Percentiles rank a stretch among this genome's conserved stretches.
Evolutionary conservation across 352 stramenopile genomes (phyloP).

Genomic region (Phytopythium helicoides): DNA sequence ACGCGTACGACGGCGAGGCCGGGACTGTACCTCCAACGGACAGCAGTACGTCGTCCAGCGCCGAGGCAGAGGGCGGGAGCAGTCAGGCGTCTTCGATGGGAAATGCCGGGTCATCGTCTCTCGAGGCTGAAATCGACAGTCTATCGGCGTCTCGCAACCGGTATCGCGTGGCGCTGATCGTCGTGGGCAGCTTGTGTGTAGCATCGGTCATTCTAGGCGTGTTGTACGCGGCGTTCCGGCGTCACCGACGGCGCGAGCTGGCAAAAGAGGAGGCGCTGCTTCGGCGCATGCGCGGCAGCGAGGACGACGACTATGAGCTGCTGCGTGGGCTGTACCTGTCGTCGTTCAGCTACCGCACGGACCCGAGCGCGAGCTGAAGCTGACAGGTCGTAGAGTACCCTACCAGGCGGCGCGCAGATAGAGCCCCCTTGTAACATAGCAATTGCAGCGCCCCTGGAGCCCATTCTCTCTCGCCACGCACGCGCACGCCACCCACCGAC

Average conservation of each 20-base stretch:
- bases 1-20: slow-evolving; percentile 44
- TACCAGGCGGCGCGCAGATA: background rate
- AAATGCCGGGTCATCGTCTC: slow-evolving; percentile 15
- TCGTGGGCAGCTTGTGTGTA: slow-evolving; percentile 15
- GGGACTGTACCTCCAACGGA: too few species aligned
- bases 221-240: slow-evolving; percentile 9
- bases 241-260: slow-evolving; percentile 20
- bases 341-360: slow-evolving; percentile 24
- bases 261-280: slow-evolving; percentile 30
- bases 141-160: slow-evolving; percentile 18
- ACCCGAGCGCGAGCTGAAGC: slow-evolving; percentile 3
- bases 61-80: slow-evolving; percentile 9
- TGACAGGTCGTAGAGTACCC: background rate
- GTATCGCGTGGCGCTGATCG: slow-evolving; percentile 35
- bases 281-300: slow-evolving; percentile 36
- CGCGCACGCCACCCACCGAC: slow-evolving; percentile 1
- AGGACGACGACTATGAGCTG: slow-evolving; percentile 36
- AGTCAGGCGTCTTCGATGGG: slow-evolving; percentile 10
- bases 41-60: slow-evolving; percentile 2
- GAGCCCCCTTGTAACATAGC: too few species aligned
- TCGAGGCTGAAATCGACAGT: slow-evolving; percentile 8
- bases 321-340: slow-evolving; percentile 42
- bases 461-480: slow-evolving; percentile 1
- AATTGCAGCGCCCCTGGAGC: too few species aligned
- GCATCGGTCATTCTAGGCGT: slow-evolving; percentile 10